Evolutionary conservation across 164 flowering plant species (phyloP).

Genomic region (Berberis vulgaris): DNA sequence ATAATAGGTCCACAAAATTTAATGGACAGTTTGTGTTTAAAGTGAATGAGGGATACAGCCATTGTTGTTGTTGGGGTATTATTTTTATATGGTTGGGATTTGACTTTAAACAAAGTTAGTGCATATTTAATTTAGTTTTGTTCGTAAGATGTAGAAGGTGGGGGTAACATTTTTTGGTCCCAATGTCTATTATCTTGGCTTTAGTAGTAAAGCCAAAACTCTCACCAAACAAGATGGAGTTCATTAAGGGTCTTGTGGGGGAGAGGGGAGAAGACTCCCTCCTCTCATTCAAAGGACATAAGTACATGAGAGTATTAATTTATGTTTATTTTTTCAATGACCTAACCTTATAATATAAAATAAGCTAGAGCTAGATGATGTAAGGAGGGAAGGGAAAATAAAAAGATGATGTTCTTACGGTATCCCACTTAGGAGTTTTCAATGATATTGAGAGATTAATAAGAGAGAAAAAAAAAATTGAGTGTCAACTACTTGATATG

Average conservation of each 20-base stretch:
- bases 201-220: constrained; percentile 6
- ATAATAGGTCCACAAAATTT: neutral
- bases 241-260: constrained; percentile 5
- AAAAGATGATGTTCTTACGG: too few relatives aligned
- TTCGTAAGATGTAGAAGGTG: constrained; percentile 17
- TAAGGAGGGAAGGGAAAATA: neutral
- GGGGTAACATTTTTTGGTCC: constrained; percentile 13
- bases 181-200: constrained; percentile 11
- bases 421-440: too few relatives aligned
- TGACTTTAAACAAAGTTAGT: constrained; percentile 2
- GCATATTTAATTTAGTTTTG: constrained; percentile 11
- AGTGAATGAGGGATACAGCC: constrained; percentile 6
- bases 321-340: neutral
- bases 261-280: neutral
- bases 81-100: constrained; percentile 6
- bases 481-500: neutral
- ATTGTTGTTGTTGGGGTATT: constrained; percentile 1
- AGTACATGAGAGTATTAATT: neutral
- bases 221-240: constrained; percentile 21
- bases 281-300: neutral
- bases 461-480: neutral
- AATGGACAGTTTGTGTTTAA: neutral
- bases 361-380: neutral
- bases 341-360: neutral
- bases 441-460: neutral